Percentiles rank a stretch among this genome's conserved stretches.
Evolutionary conservation across 2,329 filamentous ascomycete species (phyloP).

Genomic region (Ceratocystis colombiana): DNA sequence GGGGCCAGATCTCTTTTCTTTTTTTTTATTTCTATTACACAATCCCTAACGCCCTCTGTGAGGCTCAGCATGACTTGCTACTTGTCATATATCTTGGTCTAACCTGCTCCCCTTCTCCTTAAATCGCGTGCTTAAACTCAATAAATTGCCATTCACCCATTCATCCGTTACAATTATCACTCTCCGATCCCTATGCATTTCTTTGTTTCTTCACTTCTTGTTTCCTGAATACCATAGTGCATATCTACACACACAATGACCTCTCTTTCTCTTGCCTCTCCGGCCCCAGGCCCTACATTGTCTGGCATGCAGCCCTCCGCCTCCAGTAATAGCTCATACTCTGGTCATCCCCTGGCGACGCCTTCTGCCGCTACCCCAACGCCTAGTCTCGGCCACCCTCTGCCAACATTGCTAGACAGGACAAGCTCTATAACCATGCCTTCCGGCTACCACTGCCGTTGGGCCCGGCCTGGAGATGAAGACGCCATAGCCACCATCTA

Average conservation of each 20-base stretch:
- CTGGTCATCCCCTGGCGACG: background rate
- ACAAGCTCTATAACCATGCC: conserved; percentile 5
- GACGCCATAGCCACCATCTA: conserved; percentile 23
- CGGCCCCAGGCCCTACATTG: background rate
- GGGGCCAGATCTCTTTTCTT: background rate
- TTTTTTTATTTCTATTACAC: no score
- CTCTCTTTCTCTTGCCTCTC: background rate
- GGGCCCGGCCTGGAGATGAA: conserved; percentile 18
- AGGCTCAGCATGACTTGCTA: no score
- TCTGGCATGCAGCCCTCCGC: background rate
- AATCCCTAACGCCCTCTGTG: no score
- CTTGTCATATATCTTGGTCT: no score
- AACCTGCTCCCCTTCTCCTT: no score
- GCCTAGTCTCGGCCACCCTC: background rate
- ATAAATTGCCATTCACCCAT: no score
- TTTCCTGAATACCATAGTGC: no score
- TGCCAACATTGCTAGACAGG: background rate
- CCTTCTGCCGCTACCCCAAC: background rate
- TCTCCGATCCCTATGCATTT: no score
- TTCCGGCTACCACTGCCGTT: conserved; percentile 20
- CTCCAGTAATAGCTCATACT: background rate
- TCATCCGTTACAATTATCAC: no score
- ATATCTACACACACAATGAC: background rate
- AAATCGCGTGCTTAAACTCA: no score
- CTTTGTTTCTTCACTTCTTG: no score